Evolutionary conservation across 306 rosid species (phyloP).

Genomic region (Dalbergia cochinchinensis): DNA sequence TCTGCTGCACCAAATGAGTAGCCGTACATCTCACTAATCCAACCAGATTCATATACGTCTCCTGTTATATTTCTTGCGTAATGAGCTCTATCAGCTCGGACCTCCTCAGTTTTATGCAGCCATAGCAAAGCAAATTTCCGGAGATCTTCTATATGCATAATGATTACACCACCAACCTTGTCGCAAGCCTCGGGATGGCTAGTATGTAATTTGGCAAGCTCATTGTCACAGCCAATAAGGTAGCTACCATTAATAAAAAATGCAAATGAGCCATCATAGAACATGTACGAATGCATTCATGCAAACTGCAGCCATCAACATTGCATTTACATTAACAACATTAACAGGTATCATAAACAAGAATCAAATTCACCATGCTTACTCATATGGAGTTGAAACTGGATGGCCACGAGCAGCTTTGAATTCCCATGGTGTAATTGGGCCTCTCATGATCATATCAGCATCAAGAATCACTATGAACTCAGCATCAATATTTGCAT

Average conservation of each 20-base stretch:
- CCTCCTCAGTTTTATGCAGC: slow-evolving; percentile 98
- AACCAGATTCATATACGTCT: slow-evolving; percentile 88
- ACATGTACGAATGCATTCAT: slow-evolving; percentile 15
- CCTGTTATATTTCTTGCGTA: slow-evolving; percentile 95
- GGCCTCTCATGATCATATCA: slow-evolving; percentile 97
- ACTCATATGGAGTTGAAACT: slow-evolving; percentile 99
- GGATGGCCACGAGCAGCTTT: slow-evolving; percentile 90
- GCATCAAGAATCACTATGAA: slow-evolving; percentile 97
- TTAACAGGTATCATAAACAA: slow-evolving; percentile 23
- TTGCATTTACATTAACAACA: slow-evolving; percentile 17
- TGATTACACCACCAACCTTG: slow-evolving; percentile 97
- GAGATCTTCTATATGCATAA: slow-evolving; percentile 97
- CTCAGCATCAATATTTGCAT: slow-evolving; percentile 85
- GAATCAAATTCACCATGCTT: slow-evolving; percentile 51
- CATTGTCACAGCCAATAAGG: slow-evolving; percentile 96
- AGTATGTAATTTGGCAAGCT: slow-evolving; percentile 90
- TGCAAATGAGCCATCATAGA: slow-evolving; percentile 9
- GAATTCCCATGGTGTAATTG: slow-evolving; percentile 98
- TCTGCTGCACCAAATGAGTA: slow-evolving; percentile 99
- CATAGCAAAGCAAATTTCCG: slow-evolving; percentile 84
- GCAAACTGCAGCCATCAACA: slow-evolving; percentile 3
- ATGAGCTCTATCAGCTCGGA: slow-evolving; percentile 96
- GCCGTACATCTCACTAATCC: slow-evolving; percentile 99
- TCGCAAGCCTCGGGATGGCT: slow-evolving; percentile 97
- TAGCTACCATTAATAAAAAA: slow-evolving; percentile 59